These are phyloP conservation scores for Allium fistulosum DNA, from an alignment of 106 monocot species.

Conservation along the genomic window DNA sequence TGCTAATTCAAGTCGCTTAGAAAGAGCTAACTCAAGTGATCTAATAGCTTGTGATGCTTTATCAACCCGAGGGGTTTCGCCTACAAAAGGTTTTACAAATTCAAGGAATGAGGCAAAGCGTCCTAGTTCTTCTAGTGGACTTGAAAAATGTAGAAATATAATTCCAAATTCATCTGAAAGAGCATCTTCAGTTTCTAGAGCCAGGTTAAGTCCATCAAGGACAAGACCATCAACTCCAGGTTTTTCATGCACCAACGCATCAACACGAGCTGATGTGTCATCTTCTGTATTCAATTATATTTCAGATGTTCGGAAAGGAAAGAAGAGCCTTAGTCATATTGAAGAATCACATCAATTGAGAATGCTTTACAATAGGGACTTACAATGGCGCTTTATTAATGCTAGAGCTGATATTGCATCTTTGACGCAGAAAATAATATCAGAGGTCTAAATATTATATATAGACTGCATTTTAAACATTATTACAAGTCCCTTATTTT, in stretches of 20 bases:
- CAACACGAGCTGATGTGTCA: slow-evolving; percentile 10
- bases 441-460: slow-evolving; percentile 45
- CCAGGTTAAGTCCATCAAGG: slow-evolving; percentile 13
- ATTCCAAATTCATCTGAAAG: slow-evolving; percentile 19
- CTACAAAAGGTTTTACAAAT: slow-evolving; percentile 14
- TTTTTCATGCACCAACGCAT: slow-evolving; percentile 15
- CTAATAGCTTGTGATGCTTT: not conserved
- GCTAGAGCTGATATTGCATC: slow-evolving; percentile 39
- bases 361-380: slow-evolving; percentile 46
- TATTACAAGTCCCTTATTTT: too few relatives aligned
- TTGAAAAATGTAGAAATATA: slow-evolving; percentile 3
- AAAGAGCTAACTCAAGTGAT: too few relatives aligned
- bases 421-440: slow-evolving; percentile 37
- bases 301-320: slow-evolving; percentile 29
- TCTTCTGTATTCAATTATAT: slow-evolving; percentile 25
- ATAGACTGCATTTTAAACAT: not conserved
- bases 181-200: slow-evolving; percentile 20
- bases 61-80: slow-evolving; percentile 1
- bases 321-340: slow-evolving; percentile 22
- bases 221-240: slow-evolving; percentile 41
- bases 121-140: slow-evolving; percentile 18
- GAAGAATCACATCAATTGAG: slow-evolving; percentile 49
- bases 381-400: slow-evolving; percentile 89
- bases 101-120: slow-evolving; percentile 10
- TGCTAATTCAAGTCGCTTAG: slow-evolving; percentile 4